Conservation (phyloP, 2,329 filamentous ascomycete genomes). For the Penicillium sp. region DNA sequence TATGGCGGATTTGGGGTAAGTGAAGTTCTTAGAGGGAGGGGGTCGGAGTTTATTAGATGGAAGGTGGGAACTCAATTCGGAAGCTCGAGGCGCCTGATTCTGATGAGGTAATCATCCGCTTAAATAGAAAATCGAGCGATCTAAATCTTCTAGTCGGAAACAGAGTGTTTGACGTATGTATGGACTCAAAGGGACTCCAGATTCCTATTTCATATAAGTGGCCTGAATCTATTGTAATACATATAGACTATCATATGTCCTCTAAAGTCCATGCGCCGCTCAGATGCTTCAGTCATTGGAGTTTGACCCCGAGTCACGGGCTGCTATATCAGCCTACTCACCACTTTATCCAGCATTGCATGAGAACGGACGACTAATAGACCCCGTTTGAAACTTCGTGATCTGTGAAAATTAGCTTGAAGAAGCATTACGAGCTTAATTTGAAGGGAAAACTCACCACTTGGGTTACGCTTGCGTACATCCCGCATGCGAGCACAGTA, state of each 20-base stretch:
- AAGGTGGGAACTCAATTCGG: constrained; percentile 3
- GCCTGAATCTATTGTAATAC: no score
- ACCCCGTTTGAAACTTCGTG: neutral
- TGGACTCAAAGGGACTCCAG: no score
- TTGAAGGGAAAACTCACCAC: neutral
- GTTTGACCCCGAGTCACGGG: no score
- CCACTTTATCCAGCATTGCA: constrained; percentile 1
- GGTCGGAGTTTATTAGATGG: neutral
- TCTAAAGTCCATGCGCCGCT: no score
- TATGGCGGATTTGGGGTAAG: neutral
- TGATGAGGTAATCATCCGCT: neutral
- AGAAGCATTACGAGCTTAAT: neutral
- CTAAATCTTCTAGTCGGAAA: neutral
- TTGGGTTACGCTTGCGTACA: constrained; percentile 7
- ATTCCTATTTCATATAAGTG: no score
- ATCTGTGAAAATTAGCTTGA: constrained; percentile 2
- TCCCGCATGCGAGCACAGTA: constrained; percentile 4
- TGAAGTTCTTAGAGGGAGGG: neutral
- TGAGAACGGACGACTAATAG: constrained; percentile 7
- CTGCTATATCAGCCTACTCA: neutral
- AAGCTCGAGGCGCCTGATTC: constrained; percentile 1
- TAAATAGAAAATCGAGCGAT: neutral
- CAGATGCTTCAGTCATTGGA: no score
- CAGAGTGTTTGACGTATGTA: no score
- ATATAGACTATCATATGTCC: no score